Base-by-base conservation (phyloP, 768 basidiomycete species). In the Mycena metata region DNA sequence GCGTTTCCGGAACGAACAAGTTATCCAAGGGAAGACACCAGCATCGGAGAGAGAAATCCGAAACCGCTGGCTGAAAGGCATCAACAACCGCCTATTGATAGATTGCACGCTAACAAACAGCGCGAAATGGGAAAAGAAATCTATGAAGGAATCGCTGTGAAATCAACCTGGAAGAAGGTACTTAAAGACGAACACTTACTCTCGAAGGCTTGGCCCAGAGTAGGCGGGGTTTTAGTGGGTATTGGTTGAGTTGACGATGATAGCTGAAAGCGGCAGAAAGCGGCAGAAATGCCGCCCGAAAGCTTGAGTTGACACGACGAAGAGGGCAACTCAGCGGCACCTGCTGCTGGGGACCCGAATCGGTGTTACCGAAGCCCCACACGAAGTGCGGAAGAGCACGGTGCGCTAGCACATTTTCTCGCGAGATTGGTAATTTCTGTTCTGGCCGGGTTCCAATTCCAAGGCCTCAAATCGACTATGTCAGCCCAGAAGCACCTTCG, bases 391-490 rank as follows among this genome's bases (percentile, higher is more conserved):
- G 59, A n/a, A 15, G 41, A n/a, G 36, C 47, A 49, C 47, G 15
- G 24, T 60, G 46, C 36, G 23, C 1, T 7, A 24, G 35, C 30
- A 46, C 46, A 60, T 60, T 50, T 60, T 46, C 59, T 60, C 59
- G 59, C 19, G 59, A 46, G 45, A n/a, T 17, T 49, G 46, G 43
- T 60, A 24, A 60, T 23, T n/a, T 57, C 13, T 41, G 30, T 60
- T n/a, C 59, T 60, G 59, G 47, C 59, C 59, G 59, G 59, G 59
- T 60, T 60, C 46, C 21, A 23, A 60, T 46, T 60, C 59, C 59
- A 60, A 47, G 46, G 46, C 47, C 59, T 60, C 59, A 60, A 49
- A 60, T 19, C 54, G 54, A 55, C 54, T 39, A 55, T 55, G 54
- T 55, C 54, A 36, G 54, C 54, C n/a, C 36, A 21, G 30, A 30